Evolutionary conservation across 192 early-diverging fungal genomes (phyloP), one percentile per base, ranked within the genome.

Genomic region (Coemansia sp.): DNA sequence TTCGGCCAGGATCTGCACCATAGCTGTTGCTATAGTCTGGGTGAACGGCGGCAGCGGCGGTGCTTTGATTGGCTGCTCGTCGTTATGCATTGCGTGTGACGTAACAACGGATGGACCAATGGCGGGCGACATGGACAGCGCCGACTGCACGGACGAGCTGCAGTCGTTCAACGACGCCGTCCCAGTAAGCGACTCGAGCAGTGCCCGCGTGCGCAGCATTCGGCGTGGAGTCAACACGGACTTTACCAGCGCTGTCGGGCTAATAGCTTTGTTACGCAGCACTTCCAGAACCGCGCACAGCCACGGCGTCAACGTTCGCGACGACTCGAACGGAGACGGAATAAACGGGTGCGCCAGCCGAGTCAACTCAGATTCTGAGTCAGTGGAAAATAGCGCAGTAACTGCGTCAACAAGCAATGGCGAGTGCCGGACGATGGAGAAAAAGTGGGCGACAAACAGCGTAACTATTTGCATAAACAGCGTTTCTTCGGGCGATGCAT

Each of bases 391-490:
- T 43, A 82, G 65, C 56, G 75, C 70, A 18, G 62, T 54, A 32
- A 73, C 41, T 0, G 71, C 62, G 18, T 82, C 74, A 45, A 65
- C 62, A 12, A 82, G 61, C 58, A 82, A 53, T 16, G 74, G 68
- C 51, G 80, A 74, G 62, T 77, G 68, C 27, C 65, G 57, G 26
- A 82, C 55, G 52, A 76, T 82, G 20, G 75, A 65, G 41, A 82
- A 76, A 41, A 82, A 77, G 65, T 82, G 80, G 7, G 67, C 63
- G 0, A 74, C 54, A 35, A 73, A 77, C 60, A 82, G 65, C 1
- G 75, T 63, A 13, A 68, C 63, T 0, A 82, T 74, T n/a, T 82
- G 76, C 76, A 79, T 79, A 39, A 66, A 79, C 61, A 79, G 71
- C 12, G 80, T 53, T 19, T 82, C 74, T 29, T 70, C 69, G 13